A percentile compares a stretch with the other conserved stretches of the same genome.
Evolutionary conservation across 2,329 filamentous ascomycete genomes (phyloP).

Genomic region (Ophiostoma australiae): DNA sequence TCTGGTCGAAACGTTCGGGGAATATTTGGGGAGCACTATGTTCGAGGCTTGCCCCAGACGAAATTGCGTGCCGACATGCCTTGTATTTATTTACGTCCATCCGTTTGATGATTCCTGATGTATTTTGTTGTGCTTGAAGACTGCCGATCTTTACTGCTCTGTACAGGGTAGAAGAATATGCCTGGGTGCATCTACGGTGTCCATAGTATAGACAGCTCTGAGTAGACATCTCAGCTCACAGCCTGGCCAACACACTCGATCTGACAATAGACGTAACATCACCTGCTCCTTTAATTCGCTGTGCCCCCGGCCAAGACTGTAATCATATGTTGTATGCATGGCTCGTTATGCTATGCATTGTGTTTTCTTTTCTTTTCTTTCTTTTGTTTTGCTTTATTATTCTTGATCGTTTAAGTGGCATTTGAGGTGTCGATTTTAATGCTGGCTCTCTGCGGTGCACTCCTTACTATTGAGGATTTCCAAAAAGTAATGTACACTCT

Average conservation of each 20-base stretch:
- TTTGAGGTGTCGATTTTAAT: not conserved
- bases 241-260: not conserved
- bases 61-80: not conserved
- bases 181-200: not conserved
- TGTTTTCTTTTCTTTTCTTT: not conserved
- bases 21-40: not conserved
- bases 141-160: not conserved
- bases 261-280: conserved; percentile 11
- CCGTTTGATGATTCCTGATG: too few species aligned
- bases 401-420: not conserved
- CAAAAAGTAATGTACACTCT: not conserved
- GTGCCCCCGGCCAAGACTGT: conserved; percentile 4
- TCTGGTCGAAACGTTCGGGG: conserved; percentile 10
- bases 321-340: not conserved
- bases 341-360: not conserved
- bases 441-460: too few species aligned
- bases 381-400: not conserved
- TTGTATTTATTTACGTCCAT: not conserved
- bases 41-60: conserved; percentile 2
- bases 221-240: not conserved
- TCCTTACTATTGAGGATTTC: not conserved
- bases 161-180: not conserved
- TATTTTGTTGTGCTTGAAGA: not conserved
- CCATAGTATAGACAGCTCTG: too few species aligned
- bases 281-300: conserved; percentile 8